Evolutionary conservation across 23 red algal genomes (phyloP), one percentile per base, ranked within the genome.

Genomic region (Gracilaria domingensis): DNA sequence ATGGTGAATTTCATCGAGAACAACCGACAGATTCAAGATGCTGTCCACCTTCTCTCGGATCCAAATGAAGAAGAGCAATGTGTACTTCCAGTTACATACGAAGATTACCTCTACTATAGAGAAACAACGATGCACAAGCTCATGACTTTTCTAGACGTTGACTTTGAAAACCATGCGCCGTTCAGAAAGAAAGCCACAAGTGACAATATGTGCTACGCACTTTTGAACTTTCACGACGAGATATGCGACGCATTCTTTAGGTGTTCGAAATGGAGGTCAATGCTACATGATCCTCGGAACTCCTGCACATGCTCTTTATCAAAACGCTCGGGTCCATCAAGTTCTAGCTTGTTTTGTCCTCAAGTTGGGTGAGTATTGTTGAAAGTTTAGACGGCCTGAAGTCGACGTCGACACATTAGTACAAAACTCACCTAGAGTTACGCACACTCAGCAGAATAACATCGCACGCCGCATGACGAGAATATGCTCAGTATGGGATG

Each of bases 201-300:
- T 35, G 87, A 91, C 26, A 79, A 78, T 29, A 76, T 91, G 87
- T 91, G 87, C 55, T 69, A 91, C 50, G 87, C 76, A 5, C 70
- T 91, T 13, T 21, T 57, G 18, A 91, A 91, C 62, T 79, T 75
- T 47, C 50, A 81, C 75, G 17, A 83, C 23, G 87, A 91, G 21
- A 57, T 91, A 53, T 91, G 87, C 76, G 34, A 48, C n/a, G 75
- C 67, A 11, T 91, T 91, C 49, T 91, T 76, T 49, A 32, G 55
- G 1, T 91, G 87, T 79, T 66, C 60, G 0, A 56, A 54, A 42
- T 91, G 76, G 74, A 76, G 87, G 36, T 45, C 74, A n/a, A 59
- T 91, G 54, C 53, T 91, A 17, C 66, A 91, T 51, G 87, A 91
- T 29, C 60, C 38, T 35, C 50, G 50, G 51, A 91, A 81, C 61